phyloP scores from a whole-genome alignment of 345 rosid species.

The Bruguiera parviflora region DNA sequence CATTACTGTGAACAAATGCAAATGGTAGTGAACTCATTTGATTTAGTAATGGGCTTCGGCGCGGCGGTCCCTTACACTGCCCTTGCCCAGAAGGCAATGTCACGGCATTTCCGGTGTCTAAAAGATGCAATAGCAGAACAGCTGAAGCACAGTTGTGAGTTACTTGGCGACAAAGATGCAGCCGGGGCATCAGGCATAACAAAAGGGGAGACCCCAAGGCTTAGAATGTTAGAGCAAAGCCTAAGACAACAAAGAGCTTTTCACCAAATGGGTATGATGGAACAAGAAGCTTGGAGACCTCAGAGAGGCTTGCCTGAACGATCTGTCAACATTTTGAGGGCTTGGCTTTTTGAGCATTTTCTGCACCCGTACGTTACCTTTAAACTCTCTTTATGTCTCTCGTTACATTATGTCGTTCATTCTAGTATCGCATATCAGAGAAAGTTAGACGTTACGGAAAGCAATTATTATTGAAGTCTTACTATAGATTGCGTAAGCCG shows the following conservation, averaged over 20 bases:
- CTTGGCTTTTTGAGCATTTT: slow-evolving; percentile 99
- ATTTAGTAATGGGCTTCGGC: slow-evolving; percentile 86
- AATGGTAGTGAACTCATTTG: slow-evolving; percentile 93
- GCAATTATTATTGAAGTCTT: background rate
- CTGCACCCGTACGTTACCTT: slow-evolving; percentile 86
- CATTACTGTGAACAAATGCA: slow-evolving; percentile 97
- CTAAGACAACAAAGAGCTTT: slow-evolving; percentile 86
- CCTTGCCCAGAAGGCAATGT: slow-evolving; percentile 98
- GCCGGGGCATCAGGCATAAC: slow-evolving; percentile 69
- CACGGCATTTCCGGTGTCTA: slow-evolving; percentile 91
- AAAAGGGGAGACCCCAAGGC: slow-evolving; percentile 92
- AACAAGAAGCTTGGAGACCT: slow-evolving; percentile 97
- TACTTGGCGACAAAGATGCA: slow-evolving; percentile 78
- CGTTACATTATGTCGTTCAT: no score
- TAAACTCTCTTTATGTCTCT: background rate
- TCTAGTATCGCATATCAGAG: background rate
- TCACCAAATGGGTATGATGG: slow-evolving; percentile 97
- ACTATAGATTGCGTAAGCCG: background rate
- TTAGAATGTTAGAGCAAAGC: slow-evolving; percentile 77
- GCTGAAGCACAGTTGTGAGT: slow-evolving; percentile 69
- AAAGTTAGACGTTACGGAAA: background rate
- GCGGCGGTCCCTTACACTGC: slow-evolving; percentile 91
- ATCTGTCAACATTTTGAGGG: slow-evolving; percentile 83
- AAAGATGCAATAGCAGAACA: slow-evolving; percentile 76
- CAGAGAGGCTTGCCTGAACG: slow-evolving; percentile 96